Base-by-base conservation (phyloP, 768 basidiomycete genomes). In the Cubamyces sp. region DNA sequence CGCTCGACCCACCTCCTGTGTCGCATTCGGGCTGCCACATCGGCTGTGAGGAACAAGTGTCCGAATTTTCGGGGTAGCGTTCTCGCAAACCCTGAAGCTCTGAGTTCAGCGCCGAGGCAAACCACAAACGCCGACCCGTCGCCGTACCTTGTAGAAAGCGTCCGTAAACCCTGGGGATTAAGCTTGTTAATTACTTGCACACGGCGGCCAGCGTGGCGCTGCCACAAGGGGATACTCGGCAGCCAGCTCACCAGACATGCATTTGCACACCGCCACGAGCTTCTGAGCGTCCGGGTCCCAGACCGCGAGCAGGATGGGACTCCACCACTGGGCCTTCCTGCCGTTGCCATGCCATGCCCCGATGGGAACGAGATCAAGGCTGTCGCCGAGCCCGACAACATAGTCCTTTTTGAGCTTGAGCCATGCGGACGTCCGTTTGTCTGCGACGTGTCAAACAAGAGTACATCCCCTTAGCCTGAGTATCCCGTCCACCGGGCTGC, bases 321-420 rank as follows among this genome's bases (percentile, higher is more conserved):
- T 91, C 91, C 92, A 97, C 95, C 94, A 96, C 49, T 84, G 82
- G 16, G 87, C 88, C 76, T 96, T 97, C 39, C 94, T 78, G 34
- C 95, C 95, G 70, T 87, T 90, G 49, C 94, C 94, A 76, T 94
- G 86, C 91, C 92, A 96, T 46, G 92, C 94, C 50, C 86, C 89
- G 54, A 90, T 77, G 28, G 90, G 89, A 30, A 90, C 82, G 57
- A 89, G 74, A 70, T 90, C 90, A 28, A 86, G 82, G 65, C 84
- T 84, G 71, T 94, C 91, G n/a, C 88, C 88, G 40, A 92, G 74
- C 3, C 87, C 88, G 26, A 82, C 81, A 21, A 95, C 87, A 71
- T 96, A 97, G 72, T 96, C 95, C 70, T 92, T 94, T 76, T 97
- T 97, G 46, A 96, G 79, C 72, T 96, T 95, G 58, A 96, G 72